These are phyloP conservation scores for Austroboletus eburneus DNA, from an alignment of 768 basidiomycete genomes.

Conservation along the genomic window DNA sequence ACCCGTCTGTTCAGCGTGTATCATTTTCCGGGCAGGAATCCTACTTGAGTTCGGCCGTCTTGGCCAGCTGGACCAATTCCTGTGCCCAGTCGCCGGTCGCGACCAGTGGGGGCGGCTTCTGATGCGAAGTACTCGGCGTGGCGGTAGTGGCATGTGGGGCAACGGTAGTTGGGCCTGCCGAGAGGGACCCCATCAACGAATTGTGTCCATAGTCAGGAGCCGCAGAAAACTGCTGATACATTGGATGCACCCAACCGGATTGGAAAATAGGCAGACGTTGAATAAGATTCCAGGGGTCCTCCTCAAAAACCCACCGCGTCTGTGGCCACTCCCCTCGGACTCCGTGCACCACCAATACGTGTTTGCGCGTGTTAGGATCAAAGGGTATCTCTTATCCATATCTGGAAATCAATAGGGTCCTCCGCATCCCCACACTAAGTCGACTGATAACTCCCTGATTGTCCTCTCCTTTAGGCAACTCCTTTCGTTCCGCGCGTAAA, in stretches of 20 bases:
- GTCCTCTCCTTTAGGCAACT: not conserved
- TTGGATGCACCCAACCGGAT: slow-evolving; percentile 21
- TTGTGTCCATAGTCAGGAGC: slow-evolving; percentile 33
- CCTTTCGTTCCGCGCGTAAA: slow-evolving; percentile 12
- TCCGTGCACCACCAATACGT: slow-evolving; percentile 24
- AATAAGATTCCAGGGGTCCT: slow-evolving; percentile 31
- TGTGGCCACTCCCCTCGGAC: slow-evolving; percentile 9
- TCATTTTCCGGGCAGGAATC: slow-evolving; percentile 26
- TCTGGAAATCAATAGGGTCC: not conserved
- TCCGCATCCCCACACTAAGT: too few relatives aligned
- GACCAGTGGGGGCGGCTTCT: slow-evolving; percentile 49
- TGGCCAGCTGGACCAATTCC: slow-evolving; percentile 80
- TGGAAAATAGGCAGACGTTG: slow-evolving; percentile 21
- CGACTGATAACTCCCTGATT: too few relatives aligned
- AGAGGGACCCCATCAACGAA: slow-evolving; percentile 29
- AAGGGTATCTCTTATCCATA: slow-evolving; percentile 4
- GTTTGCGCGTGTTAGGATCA: slow-evolving; percentile 31
- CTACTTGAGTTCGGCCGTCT: slow-evolving; percentile 85
- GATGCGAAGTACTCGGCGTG: slow-evolving; percentile 15
- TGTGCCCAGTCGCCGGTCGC: slow-evolving; percentile 86
- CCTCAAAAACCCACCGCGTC: not conserved
- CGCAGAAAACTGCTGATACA: slow-evolving; percentile 35
- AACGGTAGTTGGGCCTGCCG: slow-evolving; percentile 32
- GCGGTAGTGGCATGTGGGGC: slow-evolving; percentile 30
- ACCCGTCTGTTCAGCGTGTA: slow-evolving; percentile 4